Conservation (phyloP, 257 asterid genomes). For the Capsicum pubescens region DNA sequence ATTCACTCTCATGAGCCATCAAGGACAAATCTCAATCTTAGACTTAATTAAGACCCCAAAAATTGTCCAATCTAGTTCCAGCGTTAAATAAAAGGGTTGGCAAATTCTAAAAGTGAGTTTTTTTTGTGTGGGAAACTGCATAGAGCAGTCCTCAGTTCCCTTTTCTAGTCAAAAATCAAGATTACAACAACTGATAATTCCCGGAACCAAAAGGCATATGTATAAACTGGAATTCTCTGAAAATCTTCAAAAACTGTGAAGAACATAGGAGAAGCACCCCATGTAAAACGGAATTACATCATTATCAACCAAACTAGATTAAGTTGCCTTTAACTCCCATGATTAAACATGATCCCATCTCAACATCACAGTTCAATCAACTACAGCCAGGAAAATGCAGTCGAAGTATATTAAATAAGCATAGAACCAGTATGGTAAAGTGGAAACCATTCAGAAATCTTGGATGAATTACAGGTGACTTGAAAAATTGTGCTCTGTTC, state of each 20-base stretch:
- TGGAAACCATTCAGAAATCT: no score
- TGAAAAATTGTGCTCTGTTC: no score
- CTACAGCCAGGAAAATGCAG: no score
- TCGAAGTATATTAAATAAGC: no score
- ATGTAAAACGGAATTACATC: no score
- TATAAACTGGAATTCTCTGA: not conserved
- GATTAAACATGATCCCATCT: no score
- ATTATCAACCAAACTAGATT: no score
- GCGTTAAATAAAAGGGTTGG: not conserved
- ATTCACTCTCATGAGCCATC: not conserved
- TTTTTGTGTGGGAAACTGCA: not conserved
- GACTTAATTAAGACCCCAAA: not conserved
- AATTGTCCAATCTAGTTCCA: constrained; percentile 1
- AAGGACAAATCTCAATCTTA: not conserved
- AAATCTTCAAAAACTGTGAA: not conserved
- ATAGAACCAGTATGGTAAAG: no score
- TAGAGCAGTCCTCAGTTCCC: not conserved
- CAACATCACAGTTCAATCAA: no score
- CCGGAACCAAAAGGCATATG: not conserved
- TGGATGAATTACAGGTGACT: no score
- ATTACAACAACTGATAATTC: not conserved
- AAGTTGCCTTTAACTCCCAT: no score
- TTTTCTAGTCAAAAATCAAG: constrained; percentile 17
- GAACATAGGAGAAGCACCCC: no score
- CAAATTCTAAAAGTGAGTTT: not conserved